These are phyloP conservation scores for Euphorbia lathyris DNA, from an alignment of 345 rosid species.

Conservation along the genomic window DNA sequence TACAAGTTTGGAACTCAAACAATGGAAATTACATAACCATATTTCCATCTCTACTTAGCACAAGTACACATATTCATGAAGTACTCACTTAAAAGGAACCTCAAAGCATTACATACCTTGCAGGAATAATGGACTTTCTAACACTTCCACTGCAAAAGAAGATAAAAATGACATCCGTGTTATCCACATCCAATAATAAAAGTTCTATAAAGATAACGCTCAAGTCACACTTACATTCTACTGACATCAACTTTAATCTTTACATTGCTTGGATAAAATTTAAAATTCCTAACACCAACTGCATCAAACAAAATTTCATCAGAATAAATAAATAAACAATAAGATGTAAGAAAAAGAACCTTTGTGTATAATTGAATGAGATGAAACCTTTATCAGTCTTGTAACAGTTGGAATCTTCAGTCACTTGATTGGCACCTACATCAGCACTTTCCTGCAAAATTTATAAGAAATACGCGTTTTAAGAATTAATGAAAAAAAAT, in stretches of 20 bases:
- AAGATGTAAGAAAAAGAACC: background rate
- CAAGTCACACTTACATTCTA: conserved; percentile 40
- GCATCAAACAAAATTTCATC: conserved; percentile 11
- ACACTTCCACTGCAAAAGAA: conserved; percentile 5
- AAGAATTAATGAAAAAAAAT: background rate
- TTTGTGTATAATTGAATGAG: background rate
- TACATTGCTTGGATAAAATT: conserved; percentile 42
- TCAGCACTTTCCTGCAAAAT: conserved; percentile 20
- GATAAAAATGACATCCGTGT: background rate
- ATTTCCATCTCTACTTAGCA: background rate
- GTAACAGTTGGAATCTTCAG: conserved; percentile 16
- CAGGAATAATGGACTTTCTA: background rate
- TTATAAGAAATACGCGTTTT: background rate
- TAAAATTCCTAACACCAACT: conserved; percentile 39
- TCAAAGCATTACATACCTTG: conserved; percentile 1
- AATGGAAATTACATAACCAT: background rate
- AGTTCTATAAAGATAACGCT: background rate
- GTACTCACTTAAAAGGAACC: background rate
- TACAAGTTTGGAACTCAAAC: background rate
- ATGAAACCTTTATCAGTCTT: conserved; percentile 15
- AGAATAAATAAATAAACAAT: background rate
- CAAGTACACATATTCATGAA: background rate
- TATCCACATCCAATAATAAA: background rate
- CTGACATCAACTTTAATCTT: conserved; percentile 33
- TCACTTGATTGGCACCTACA: background rate